Base-by-base conservation (phyloP, 1,284 basidiomycete species). In the Mycena citricolor region DNA sequence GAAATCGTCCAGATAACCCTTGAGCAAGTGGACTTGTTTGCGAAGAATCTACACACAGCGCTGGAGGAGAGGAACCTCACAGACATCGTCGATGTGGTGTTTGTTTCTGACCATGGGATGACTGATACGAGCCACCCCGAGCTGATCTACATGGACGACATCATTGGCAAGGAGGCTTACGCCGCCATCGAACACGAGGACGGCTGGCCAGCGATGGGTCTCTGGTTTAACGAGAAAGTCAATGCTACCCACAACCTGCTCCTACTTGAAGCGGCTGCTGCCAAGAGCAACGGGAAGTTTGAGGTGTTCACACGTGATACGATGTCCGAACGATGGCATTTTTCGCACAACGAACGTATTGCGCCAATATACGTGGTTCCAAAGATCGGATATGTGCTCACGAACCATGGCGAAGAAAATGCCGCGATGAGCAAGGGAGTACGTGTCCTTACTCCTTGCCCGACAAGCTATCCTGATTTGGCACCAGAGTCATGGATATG, bases 91-190 rank as follows among this genome's bases (percentile, higher is more conserved):
- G 90, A 97, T 61, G 72, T 97, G 21, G 75, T 95, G 20, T 91
- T 94, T 56, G 90, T 97, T 39, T 89, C 85, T 47, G 94, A 97
- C 63, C 93, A 97, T 60, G 94, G 93, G 4, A 95, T 97, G 93
- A 86, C 83, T 0, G 83, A 86, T 54, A 94, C 91, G 7, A 83
- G 81, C 50, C 76, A 88, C 53, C 79, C 83, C 0, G 77, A 85
- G 36, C 71, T 83, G 40, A 69, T 95, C 26, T 92, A 85, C 62
- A 71, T 97, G 39, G 92, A 97, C 61, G 83, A 89, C 47, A 77
- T 93, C 44, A 68, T 94, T n/a, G 89, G 86, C 0, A 54, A 65
- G 21, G 80, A 86, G 1, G 84, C 82, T 2, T 73, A 79, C 48
- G 61, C 62, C 16, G 68, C 67, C 34, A 83, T 90, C 48, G 77